Evolutionary conservation across 164 flowering plant genomes (phyloP).

Genomic region (Brasenia schreberi): DNA sequence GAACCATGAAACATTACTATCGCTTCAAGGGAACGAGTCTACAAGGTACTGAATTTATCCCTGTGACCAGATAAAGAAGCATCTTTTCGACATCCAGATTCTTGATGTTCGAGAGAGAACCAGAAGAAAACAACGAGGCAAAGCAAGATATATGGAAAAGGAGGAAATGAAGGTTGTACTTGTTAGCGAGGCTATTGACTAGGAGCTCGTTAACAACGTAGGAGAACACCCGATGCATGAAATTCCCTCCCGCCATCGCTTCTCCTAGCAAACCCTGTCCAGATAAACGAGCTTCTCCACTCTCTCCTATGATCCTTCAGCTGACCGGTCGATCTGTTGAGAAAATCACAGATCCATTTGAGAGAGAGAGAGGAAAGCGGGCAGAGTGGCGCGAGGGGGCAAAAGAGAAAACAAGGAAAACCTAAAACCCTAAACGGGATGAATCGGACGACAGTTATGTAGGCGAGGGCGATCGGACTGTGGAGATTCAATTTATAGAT

Average conservation of each 20-base stretch:
- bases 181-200: constrained; percentile 61
- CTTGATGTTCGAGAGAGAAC: too few species aligned
- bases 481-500: too few species aligned
- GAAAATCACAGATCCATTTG: too few species aligned
- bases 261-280: not conserved
- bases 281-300: too few species aligned
- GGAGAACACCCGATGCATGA: constrained; percentile 41
- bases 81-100: not conserved
- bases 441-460: too few species aligned
- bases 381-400: too few species aligned
- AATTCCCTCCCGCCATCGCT: constrained; percentile 41
- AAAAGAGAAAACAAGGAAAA: too few species aligned
- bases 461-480: too few species aligned
- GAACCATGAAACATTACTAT: not conserved
- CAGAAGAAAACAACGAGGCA: not conserved
- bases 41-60: constrained; percentile 12
- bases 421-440: too few species aligned
- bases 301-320: too few species aligned
- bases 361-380: too few species aligned
- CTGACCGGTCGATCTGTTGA: too few species aligned
- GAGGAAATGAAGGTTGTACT: constrained; percentile 17
- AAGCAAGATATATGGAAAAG: not conserved
- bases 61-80: constrained; percentile 34
- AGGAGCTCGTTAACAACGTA: constrained; percentile 53
- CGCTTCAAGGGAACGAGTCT: constrained; percentile 16